Conservation (phyloP, 768 basidiomycete species). For the Cyathus striatus region DNA sequence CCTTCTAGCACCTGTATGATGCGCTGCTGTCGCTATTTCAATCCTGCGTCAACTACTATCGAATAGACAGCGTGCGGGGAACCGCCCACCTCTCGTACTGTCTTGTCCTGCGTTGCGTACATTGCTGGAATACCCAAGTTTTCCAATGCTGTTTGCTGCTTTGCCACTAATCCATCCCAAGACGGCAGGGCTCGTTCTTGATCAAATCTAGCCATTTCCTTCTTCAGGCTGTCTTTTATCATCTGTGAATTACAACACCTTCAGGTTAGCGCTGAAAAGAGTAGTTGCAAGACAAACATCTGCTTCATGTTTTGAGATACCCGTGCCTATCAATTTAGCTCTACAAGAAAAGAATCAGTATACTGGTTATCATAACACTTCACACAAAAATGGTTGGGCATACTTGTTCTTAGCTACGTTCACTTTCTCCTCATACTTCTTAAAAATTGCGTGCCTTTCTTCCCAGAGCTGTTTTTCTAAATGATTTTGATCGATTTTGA, state of each 20-base stretch:
- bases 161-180: conserved; percentile 71
- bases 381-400: too few species aligned
- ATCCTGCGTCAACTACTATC: background rate
- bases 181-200: conserved; percentile 61
- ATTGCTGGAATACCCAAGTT: conserved; percentile 64
- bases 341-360: conserved; percentile 26
- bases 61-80: background rate
- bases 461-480: conserved; percentile 67
- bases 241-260: conserved; percentile 34
- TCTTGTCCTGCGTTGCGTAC: conserved; percentile 45
- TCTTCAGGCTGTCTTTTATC: conserved; percentile 58
- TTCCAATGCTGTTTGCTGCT: conserved; percentile 65
- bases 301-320: conserved; percentile 65
- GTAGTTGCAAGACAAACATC: conserved; percentile 36
- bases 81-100: conserved; percentile 52
- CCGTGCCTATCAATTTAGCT: conserved; percentile 60
- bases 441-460: conserved; percentile 57
- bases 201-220: conserved; percentile 66
- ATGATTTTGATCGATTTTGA: conserved; percentile 66
- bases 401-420: conserved; percentile 65
- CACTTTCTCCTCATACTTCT: conserved; percentile 67
- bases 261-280: conserved; percentile 1
- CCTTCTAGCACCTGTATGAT: conserved; percentile 68
- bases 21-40: conserved; percentile 56
- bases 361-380: background rate